Conservation (phyloP, 2,329 filamentous ascomycete species). For the Cercospora sesami region DNA sequence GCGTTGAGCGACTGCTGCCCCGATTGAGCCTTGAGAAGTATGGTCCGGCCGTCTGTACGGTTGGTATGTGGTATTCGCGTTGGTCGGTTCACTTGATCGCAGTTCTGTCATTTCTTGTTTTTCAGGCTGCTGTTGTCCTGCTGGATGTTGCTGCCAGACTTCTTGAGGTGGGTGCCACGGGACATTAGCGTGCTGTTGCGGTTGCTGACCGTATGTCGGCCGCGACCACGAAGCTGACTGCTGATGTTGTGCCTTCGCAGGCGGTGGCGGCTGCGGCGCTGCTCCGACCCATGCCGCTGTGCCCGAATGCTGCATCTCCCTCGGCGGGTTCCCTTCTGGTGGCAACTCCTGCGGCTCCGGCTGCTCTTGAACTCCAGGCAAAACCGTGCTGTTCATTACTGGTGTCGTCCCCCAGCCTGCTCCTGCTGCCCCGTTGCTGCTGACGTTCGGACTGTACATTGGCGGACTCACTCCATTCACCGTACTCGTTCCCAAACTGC, state of each 20-base stretch:
- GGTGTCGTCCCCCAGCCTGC: not conserved
- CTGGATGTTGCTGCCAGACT: not conserved
- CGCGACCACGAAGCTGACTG: not conserved
- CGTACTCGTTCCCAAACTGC: constrained; percentile 9
- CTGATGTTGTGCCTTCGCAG: not conserved
- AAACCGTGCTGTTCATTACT: not conserved
- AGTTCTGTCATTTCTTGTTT: not conserved
- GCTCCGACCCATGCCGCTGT: not conserved
- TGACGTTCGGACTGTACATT: constrained; percentile 4
- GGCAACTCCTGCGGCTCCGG: constrained; percentile 18
- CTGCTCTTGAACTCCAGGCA: constrained; percentile 10
- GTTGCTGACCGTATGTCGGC: not conserved
- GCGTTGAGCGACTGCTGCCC: not conserved
- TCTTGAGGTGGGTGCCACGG: not conserved
- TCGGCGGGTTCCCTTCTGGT: constrained; percentile 15
- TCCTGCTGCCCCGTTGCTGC: not conserved
- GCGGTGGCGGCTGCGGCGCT: not conserved
- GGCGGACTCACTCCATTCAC: constrained; percentile 2
- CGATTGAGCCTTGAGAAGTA: not conserved
- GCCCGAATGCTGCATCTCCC: not conserved
- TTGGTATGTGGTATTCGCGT: not conserved
- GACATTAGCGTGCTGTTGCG: not conserved
- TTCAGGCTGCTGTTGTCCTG: not conserved
- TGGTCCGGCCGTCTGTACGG: not conserved
- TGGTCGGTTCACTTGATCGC: not conserved